Evolutionary conservation across 1,284 basidiomycete species (phyloP).

Genomic region (Takashimella koratensis): DNA sequence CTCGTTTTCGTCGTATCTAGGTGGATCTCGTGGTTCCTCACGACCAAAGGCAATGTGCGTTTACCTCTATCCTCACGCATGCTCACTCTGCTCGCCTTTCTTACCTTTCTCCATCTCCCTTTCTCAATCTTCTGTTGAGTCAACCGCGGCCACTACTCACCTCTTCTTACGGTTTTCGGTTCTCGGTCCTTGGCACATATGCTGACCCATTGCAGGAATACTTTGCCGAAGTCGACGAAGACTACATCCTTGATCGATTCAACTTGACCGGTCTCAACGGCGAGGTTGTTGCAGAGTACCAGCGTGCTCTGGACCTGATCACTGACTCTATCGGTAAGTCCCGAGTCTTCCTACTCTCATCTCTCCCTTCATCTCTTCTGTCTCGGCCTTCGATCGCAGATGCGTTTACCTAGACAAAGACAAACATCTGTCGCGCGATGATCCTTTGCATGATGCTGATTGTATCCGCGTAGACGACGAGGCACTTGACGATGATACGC

Average conservation of each 20-base stretch:
- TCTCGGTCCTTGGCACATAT: too few relatives aligned
- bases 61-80: neutral
- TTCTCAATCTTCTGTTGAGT: neutral
- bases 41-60: conserved; percentile 58
- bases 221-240: conserved; percentile 98
- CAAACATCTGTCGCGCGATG: too few relatives aligned
- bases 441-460: conserved; percentile 6
- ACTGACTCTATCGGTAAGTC: conserved; percentile 75
- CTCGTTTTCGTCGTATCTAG: too few relatives aligned
- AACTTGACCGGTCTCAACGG: conserved; percentile 96
- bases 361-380: too few relatives aligned
- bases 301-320: conserved; percentile 90
- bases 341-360: too few relatives aligned
- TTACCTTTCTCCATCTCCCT: neutral
- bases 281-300: conserved; percentile 86
- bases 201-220: conserved; percentile 82
- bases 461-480: conserved; percentile 45
- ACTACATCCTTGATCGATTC: conserved; percentile 97
- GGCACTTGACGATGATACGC: conserved; percentile 51
- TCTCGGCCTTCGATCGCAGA: too few relatives aligned
- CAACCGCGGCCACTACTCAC: too few relatives aligned
- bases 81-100: neutral
- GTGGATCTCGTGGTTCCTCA: conserved; percentile 98
- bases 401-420: too few relatives aligned
- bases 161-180: too few relatives aligned